phyloP scores from a whole-genome alignment of 768 basidiomycete species.

The Heimioporus sp. region DNA sequence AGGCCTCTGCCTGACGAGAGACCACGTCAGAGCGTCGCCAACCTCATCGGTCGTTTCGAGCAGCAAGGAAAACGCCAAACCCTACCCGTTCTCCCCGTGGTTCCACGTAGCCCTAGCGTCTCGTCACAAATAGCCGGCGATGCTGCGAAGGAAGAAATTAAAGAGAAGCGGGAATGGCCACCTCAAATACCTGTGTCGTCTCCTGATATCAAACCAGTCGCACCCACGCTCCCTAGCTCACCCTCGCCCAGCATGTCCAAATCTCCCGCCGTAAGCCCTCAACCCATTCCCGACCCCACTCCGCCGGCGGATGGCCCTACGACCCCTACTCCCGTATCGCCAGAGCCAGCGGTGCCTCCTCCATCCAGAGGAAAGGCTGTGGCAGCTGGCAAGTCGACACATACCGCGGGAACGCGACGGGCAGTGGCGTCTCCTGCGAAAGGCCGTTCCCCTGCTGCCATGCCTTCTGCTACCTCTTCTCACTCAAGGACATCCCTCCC shows the following conservation, averaged over 20 bases:
- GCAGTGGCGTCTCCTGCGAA: conserved; percentile 27
- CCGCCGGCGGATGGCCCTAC: conserved; percentile 15
- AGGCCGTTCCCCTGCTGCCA: conserved; percentile 24
- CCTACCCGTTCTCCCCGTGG: conserved; percentile 34
- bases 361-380: conserved; percentile 19
- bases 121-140: conserved; percentile 63
- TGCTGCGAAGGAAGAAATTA: conserved; percentile 61
- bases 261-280: conserved; percentile 25
- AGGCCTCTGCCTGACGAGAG: conserved; percentile 90
- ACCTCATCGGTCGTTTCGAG: conserved; percentile 88
- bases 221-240: conserved; percentile 37
- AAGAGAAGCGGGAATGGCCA: conserved; percentile 79
- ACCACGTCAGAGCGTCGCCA: conserved; percentile 83
- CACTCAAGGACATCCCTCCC: conserved; percentile 30
- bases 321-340: conserved; percentile 20
- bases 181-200: conserved; percentile 42
- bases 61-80: conserved; percentile 71
- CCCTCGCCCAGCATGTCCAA: conserved; percentile 18
- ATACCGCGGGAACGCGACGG: conserved; percentile 20
- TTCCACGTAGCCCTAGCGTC: conserved; percentile 64
- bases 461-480: conserved; percentile 24
- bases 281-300: conserved; percentile 27
- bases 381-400: conserved; percentile 18
- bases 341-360: conserved; percentile 20
- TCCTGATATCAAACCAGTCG: conserved; percentile 32